Percentiles rank a stretch among this genome's conserved stretches.
Conservation (phyloP, 192 early-diverging fungal genomes). For the Coemansia sp. region DNA sequence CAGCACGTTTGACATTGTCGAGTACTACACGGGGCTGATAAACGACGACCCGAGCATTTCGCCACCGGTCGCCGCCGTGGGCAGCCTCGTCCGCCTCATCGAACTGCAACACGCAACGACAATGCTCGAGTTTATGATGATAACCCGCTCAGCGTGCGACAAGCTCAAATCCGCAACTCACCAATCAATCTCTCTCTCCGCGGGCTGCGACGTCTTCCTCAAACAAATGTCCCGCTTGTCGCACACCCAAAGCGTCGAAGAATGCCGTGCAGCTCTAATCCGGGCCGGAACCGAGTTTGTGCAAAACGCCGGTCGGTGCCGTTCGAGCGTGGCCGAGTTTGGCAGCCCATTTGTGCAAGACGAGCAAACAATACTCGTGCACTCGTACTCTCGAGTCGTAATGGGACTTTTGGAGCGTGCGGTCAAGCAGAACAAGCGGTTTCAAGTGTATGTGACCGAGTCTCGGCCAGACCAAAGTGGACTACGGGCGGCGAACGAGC, state of each 20-base stretch:
- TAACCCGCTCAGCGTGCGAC: slow-evolving; percentile 65
- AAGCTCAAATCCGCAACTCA: slow-evolving; percentile 66
- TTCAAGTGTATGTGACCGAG: slow-evolving; percentile 93
- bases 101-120: slow-evolving; percentile 76
- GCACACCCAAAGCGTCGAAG: slow-evolving; percentile 63
- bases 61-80: slow-evolving; percentile 73
- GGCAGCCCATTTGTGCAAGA: slow-evolving; percentile 82
- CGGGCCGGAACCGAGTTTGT: slow-evolving; percentile 71
- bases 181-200: slow-evolving; percentile 79
- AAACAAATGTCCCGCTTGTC: slow-evolving; percentile 44
- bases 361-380: slow-evolving; percentile 82
- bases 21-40: slow-evolving; percentile 38
- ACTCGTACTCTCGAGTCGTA: slow-evolving; percentile 94
- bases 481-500: slow-evolving; percentile 63
- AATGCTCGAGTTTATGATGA: slow-evolving; percentile 84
- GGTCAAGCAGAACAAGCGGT: slow-evolving; percentile 72
- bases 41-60: slow-evolving; percentile 60
- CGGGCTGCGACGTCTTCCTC: slow-evolving; percentile 85
- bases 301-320: slow-evolving; percentile 66
- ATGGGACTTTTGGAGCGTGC: slow-evolving; percentile 80
- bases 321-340: slow-evolving; percentile 75
- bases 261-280: slow-evolving; percentile 67
- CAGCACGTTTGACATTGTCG: slow-evolving; percentile 26
- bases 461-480: slow-evolving; percentile 67
- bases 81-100: slow-evolving; percentile 68